A percentile compares a stretch with the other conserved stretches of the same genome.
phyloP scores from a whole-genome alignment of 352 stramenopile genomes.

The Pythium oligandrum region DNA sequence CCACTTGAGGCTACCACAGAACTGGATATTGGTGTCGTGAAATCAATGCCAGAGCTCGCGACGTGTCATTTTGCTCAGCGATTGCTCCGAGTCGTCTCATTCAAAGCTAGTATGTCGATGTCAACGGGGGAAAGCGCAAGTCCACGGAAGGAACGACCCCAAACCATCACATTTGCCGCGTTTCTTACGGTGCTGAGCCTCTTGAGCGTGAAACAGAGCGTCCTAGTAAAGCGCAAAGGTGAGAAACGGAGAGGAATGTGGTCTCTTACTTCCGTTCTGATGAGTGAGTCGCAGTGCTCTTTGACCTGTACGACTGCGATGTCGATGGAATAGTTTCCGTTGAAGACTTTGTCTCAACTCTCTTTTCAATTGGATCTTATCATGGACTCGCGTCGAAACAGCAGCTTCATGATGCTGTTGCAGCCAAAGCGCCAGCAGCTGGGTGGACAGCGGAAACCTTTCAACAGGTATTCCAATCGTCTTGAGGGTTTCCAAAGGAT shows the following conservation, averaged over 20 bases:
- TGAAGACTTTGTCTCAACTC: constrained; percentile 25
- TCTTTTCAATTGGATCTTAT: not conserved
- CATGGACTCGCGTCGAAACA: too few relatives aligned
- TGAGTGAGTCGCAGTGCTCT: constrained; percentile 23
- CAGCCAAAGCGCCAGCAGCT: constrained; percentile 5
- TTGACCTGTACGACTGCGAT: constrained; percentile 35
- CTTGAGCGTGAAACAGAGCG: constrained; percentile 34
- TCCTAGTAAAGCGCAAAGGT: constrained; percentile 30
- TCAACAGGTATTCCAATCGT: constrained; percentile 6
- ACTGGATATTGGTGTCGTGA: not conserved
- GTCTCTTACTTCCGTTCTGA: not conserved
- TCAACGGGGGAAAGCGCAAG: too few relatives aligned
- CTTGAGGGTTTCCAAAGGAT: not conserved
- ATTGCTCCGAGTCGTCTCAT: constrained; percentile 11
- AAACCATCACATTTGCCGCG: constrained; percentile 10
- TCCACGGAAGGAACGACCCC: too few relatives aligned
- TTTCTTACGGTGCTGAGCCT: constrained; percentile 31
- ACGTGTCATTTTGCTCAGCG: constrained; percentile 18
- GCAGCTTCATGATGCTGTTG: not conserved
- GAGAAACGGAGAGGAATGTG: not conserved
- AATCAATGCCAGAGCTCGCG: constrained; percentile 31
- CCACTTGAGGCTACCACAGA: constrained; percentile 11
- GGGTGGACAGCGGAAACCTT: constrained; percentile 4
- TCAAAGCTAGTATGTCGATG: too few relatives aligned
- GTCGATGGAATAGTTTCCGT: constrained; percentile 22